These are phyloP conservation scores for Lasiodiplodia citricola DNA, from an alignment of 2,329 filamentous ascomycete species.

Conservation along the genomic window DNA sequence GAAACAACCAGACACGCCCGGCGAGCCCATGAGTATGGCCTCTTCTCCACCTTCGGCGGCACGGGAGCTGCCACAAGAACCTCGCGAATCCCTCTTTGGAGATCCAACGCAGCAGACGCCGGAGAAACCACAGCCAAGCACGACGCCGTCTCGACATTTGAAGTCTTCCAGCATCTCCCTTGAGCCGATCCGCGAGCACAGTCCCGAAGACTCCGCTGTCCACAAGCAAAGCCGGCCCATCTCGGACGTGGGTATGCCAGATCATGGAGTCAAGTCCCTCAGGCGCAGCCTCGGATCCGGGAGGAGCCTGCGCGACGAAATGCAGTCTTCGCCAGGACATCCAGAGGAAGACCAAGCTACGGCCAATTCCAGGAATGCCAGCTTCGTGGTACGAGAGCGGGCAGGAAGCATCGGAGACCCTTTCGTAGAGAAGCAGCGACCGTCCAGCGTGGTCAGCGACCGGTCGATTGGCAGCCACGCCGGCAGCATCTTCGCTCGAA, in stretches of 20 bases:
- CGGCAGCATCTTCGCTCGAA: slow-evolving; percentile 43
- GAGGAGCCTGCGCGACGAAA: slow-evolving; percentile 8
- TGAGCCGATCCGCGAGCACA: slow-evolving; percentile 58
- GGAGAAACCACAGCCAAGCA: slow-evolving; percentile 1
- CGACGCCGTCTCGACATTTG: slow-evolving; percentile 34
- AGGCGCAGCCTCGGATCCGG: slow-evolving; percentile 31
- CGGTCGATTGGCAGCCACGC: slow-evolving; percentile 39
- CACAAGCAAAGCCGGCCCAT: slow-evolving; percentile 50
- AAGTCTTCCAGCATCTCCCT: slow-evolving; percentile 46
- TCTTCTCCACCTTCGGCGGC: slow-evolving; percentile 25
- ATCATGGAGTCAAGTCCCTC: slow-evolving; percentile 49
- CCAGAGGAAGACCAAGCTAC: slow-evolving; percentile 44
- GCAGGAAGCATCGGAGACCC: slow-evolving; percentile 20
- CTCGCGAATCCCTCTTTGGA: slow-evolving; percentile 8
- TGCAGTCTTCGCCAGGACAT: slow-evolving; percentile 7
- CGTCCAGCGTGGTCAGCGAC: slow-evolving; percentile 51
- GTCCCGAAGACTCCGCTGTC: slow-evolving; percentile 49
- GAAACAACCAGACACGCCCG: slow-evolving; percentile 34
- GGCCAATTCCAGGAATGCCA: background rate
- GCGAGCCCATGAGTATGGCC: slow-evolving; percentile 21
- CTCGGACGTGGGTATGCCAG: slow-evolving; percentile 50
- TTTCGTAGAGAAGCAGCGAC: slow-evolving; percentile 41
- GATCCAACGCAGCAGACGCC: background rate
- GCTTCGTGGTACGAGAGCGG: background rate
- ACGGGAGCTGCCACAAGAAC: background rate